phyloP scores from a whole-genome alignment of 768 basidiomycete species.

The Serendipita sp. region DNA sequence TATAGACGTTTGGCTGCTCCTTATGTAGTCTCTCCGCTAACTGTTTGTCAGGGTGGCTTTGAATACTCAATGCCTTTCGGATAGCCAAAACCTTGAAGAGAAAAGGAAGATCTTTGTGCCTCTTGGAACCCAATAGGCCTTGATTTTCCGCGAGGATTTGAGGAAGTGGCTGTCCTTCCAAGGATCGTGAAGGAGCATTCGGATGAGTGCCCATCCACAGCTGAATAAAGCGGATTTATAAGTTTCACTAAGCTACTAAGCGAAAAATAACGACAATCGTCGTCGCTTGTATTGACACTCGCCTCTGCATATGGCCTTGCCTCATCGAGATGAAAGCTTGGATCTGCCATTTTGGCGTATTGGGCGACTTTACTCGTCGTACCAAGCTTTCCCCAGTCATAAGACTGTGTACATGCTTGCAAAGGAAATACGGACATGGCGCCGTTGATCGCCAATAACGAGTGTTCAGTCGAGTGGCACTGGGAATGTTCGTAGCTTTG shows the following conservation, averaged over 20 bases:
- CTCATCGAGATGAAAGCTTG: conserved; percentile 54
- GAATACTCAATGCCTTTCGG: conserved; percentile 77
- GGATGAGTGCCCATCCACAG: conserved; percentile 99
- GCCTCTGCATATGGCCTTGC: conserved; percentile 86
- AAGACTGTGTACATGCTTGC: conserved; percentile 68
- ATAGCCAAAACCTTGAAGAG: conserved; percentile 73
- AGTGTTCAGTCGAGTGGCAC: background rate
- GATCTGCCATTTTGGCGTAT: conserved; percentile 45
- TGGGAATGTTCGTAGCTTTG: background rate
- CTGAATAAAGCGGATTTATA: conserved; percentile 35
- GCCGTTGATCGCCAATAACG: background rate
- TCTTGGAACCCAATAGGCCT: conserved; percentile 45
- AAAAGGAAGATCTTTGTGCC: conserved; percentile 65
- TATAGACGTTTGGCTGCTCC: conserved; percentile 70
- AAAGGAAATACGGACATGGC: conserved; percentile 59
- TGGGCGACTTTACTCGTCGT: conserved; percentile 73
- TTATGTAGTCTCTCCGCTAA: conserved; percentile 57
- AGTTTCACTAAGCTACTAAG: no score
- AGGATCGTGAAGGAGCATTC: conserved; percentile 43
- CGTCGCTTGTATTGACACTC: conserved; percentile 15
- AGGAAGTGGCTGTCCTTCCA: conserved; percentile 29
- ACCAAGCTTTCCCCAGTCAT: conserved; percentile 92
- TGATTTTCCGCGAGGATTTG: conserved; percentile 51
- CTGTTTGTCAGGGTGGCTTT: conserved; percentile 80
- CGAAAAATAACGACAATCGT: no score